Percentiles rank a stretch among this genome's conserved stretches.
These are phyloP conservation scores for Liriodendron chinense DNA, from an alignment of 164 flowering plant species.

Conservation along the genomic window DNA sequence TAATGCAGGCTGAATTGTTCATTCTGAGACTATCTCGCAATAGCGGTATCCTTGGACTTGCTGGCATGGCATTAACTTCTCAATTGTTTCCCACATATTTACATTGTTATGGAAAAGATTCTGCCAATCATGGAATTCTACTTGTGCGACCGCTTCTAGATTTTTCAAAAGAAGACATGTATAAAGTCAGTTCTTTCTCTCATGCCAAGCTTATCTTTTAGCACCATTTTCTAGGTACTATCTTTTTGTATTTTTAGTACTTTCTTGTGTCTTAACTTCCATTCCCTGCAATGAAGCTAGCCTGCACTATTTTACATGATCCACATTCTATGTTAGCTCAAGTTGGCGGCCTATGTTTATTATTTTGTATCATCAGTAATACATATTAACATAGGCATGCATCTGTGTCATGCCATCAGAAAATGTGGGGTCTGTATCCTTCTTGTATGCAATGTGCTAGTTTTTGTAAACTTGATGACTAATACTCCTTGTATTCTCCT, in stretches of 20 bases:
- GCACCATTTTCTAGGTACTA: not conserved
- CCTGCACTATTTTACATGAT: not conserved
- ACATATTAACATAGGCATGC: not conserved
- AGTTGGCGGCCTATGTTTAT: not conserved
- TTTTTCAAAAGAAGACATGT: slow-evolving; percentile 77
- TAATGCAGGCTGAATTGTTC: slow-evolving; percentile 88
- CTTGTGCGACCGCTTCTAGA: slow-evolving; percentile 78
- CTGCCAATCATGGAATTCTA: slow-evolving; percentile 42
- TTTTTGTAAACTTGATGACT: not conserved
- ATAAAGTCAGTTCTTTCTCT: slow-evolving; percentile 43
- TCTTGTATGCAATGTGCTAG: not conserved
- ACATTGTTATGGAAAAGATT: slow-evolving; percentile 25
- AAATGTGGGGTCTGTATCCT: not conserved
- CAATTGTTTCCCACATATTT: slow-evolving; percentile 48
- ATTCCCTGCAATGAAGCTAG: not conserved
- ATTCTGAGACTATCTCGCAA: slow-evolving; percentile 78
- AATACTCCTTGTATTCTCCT: not conserved
- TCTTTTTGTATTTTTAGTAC: not conserved
- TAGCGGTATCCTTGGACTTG: slow-evolving; percentile 92
- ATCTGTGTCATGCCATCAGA: not conserved
- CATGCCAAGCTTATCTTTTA: not conserved
- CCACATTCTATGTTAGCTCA: not conserved
- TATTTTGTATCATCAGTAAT: not conserved
- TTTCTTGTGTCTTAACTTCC: not conserved
- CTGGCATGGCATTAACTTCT: slow-evolving; percentile 84